phyloP scores from a whole-genome alignment of 176 grass and related monocot species.

The Zea luxurians region DNA sequence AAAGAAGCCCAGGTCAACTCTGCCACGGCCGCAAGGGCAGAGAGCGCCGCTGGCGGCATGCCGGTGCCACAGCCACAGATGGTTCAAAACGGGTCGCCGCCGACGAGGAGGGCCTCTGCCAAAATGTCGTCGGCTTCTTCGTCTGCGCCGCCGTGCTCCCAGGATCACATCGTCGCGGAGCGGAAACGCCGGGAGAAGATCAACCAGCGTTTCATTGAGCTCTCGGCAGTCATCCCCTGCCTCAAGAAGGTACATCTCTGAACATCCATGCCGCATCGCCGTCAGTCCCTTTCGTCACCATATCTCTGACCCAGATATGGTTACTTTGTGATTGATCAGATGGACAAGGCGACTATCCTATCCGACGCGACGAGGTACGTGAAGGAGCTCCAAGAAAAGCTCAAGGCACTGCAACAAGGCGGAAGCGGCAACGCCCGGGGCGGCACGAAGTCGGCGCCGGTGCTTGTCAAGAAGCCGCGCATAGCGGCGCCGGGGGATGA shows the following conservation, averaged over 20 bases:
- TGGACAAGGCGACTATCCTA: conserved; percentile 76
- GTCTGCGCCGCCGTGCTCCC: conserved; percentile 20
- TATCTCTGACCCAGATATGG: background rate
- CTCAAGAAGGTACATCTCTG: conserved; percentile 61
- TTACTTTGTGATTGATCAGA: conserved; percentile 22
- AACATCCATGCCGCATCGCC: too few relatives aligned
- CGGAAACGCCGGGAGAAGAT: conserved; percentile 75
- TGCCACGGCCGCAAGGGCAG: background rate
- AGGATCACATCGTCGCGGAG: conserved; percentile 65
- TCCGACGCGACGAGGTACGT: conserved; percentile 66
- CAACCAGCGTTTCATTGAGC: conserved; percentile 69
- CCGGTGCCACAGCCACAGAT: background rate
- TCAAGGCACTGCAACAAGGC: conserved; percentile 41
- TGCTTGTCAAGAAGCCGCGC: conserved; percentile 36
- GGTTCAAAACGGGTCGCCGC: background rate
- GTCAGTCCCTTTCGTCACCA: background rate
- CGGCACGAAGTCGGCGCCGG: conserved; percentile 17
- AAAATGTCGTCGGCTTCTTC: background rate
- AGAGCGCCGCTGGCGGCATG: background rate
- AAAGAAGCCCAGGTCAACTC: conserved; percentile 11
- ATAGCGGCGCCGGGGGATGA: background rate
- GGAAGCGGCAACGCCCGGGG: background rate
- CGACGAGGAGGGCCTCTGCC: background rate
- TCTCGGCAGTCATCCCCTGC: conserved; percentile 62
- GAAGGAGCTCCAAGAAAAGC: conserved; percentile 63